Evolutionary conservation across 2,329 filamentous ascomycete genomes (phyloP), one percentile per base, ranked within the genome.

Genomic region (Epicoccum nigrum): DNA sequence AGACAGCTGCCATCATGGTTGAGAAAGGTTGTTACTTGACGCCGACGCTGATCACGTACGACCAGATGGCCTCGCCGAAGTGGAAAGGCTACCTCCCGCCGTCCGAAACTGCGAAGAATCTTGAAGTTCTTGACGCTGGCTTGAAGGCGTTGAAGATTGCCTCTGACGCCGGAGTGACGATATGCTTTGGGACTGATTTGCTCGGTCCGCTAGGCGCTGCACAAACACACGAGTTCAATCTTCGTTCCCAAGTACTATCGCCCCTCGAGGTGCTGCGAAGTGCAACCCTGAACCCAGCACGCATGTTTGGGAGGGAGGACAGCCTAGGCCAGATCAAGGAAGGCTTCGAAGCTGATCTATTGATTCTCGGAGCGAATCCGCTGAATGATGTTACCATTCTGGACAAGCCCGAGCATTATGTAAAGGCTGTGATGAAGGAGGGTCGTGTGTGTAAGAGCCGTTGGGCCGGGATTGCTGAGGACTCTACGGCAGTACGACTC

Each of bases 141-240:
- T 9, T 54, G 25, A 44, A 38, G 21, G 51, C 38, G 11, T 7
- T 50, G 12, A 50, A 77, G 39, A 75, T 83, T 16, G 81, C 81
- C 2, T 67, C 74, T 16, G 74, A 80, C 8, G 80, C 79, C 0
- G 82, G 82, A 0, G 80, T 85, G 1, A 79, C 73, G 0, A 79
- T 85, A 32, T 84, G 81, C 62, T 83, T 78, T 55, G 83, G 83
- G 0, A 79, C 79, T 0, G 81, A 84, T 65, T 71, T 84, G 7
- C 72, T 84, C 0, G 81, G 80, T 0, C 79, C 78, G 0, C 61
- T 83, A 54, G 73, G 75, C 7, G 61, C 72, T 12, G 74, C 75
- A n/a, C 81, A 84, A 65, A 77, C 73, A 1, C 71, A 73, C 27
- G 45, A 54, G 35, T 54, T 54, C 51, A 45, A 35, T 17, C 30